phyloP scores from a whole-genome alignment of 2,329 filamentous ascomycete genomes.

The Aspergillus sp. region DNA sequence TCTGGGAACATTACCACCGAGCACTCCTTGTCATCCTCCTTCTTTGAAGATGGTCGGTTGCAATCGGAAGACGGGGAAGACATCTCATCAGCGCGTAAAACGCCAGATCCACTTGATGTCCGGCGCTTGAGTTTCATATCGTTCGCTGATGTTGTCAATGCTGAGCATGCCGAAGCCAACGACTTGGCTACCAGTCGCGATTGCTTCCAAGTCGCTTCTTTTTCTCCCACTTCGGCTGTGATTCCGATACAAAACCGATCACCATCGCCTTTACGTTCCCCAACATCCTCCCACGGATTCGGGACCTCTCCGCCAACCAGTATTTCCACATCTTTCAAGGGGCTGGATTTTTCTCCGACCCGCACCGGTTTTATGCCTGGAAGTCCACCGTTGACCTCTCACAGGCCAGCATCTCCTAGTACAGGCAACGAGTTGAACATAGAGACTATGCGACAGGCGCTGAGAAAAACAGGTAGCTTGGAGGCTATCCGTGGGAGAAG shows the following conservation, averaged over 20 bases:
- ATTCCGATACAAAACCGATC: constrained; percentile 62
- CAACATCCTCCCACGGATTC: constrained; percentile 68
- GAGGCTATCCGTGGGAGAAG: neutral
- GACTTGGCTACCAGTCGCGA: constrained; percentile 59
- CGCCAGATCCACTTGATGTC: constrained; percentile 74
- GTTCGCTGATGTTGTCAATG: constrained; percentile 91
- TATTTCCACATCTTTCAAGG: constrained; percentile 32
- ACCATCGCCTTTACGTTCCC: constrained; percentile 76
- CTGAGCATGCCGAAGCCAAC: constrained; percentile 52
- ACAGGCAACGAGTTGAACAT: neutral
- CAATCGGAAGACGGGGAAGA: neutral
- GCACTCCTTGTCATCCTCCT: neutral
- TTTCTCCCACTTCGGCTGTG: constrained; percentile 38
- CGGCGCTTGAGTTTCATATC: constrained; percentile 91
- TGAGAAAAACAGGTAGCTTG: neutral
- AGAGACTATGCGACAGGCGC: neutral
- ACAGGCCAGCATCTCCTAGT: neutral
- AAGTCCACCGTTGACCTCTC: neutral
- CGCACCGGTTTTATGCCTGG: neutral
- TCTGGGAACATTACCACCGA: neutral
- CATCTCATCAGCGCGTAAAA: constrained; percentile 69
- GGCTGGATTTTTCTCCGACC: neutral
- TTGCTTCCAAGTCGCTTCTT: constrained; percentile 57
- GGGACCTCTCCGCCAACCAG: constrained; percentile 74
- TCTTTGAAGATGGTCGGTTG: neutral